Conservation (phyloP, 75 land plant species). For the Sequoiadendron giganteum region DNA sequence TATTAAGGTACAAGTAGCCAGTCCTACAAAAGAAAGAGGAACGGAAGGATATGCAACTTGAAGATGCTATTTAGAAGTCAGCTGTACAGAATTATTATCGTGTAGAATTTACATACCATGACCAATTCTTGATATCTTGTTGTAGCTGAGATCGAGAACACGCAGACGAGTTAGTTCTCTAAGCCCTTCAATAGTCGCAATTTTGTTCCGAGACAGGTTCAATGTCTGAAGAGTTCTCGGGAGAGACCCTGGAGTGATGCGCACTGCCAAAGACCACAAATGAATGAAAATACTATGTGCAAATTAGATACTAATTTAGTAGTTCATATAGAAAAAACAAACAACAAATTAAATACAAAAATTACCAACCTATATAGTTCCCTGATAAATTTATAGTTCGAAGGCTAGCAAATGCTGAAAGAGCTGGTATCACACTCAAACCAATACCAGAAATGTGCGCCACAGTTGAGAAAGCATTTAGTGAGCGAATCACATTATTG, state of each 20-base stretch:
- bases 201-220: conserved; percentile 84
- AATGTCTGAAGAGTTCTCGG: conserved; percentile 76
- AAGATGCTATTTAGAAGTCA: neutral
- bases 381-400: conserved; percentile 77
- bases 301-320: neutral
- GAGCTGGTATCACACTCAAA: conserved; percentile 56
- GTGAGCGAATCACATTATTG: conserved; percentile 48
- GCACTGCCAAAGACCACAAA: conserved; percentile 45
- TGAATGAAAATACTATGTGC: neutral
- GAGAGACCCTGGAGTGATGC: conserved; percentile 60
- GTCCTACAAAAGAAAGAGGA: conserved; percentile 41
- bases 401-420: conserved; percentile 48
- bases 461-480: conserved; percentile 66
- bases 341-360: neutral
- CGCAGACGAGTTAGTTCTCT: conserved; percentile 72
- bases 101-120: conserved; percentile 53
- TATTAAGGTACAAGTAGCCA: conserved; percentile 75
- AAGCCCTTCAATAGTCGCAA: conserved; percentile 74
- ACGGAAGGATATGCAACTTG: neutral
- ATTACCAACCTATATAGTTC: conserved; percentile 66
- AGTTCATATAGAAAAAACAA: neutral
- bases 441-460: conserved; percentile 83
- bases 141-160: conserved; percentile 72
- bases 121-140: conserved; percentile 76
- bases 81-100: neutral